Evolutionary conservation across 768 basidiomycete species (phyloP).

Genomic region (Naematelia encephala): DNA sequence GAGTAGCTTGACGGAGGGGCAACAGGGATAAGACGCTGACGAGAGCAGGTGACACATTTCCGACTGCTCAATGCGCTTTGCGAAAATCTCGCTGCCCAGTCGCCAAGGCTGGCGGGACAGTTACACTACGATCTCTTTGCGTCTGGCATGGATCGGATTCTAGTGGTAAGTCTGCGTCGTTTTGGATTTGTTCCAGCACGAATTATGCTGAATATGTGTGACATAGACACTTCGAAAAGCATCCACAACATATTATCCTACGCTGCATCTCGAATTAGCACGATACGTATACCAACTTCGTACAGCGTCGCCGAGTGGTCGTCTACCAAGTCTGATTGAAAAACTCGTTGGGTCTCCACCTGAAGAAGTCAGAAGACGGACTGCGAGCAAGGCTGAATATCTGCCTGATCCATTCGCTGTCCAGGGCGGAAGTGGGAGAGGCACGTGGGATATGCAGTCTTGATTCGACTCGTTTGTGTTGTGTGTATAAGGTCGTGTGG

Average conservation of each 20-base stretch:
- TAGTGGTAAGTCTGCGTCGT: constrained; percentile 69
- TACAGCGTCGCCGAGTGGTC: constrained; percentile 60
- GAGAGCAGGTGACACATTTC: constrained; percentile 74
- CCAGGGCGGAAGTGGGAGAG: constrained; percentile 22
- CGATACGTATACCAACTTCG: constrained; percentile 72
- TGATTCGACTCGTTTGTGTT: background rate
- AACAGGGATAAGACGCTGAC: background rate
- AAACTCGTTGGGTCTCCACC: constrained; percentile 79
- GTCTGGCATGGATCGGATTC: constrained; percentile 84
- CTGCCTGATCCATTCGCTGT: constrained; percentile 3
- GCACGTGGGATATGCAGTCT: constrained; percentile 16
- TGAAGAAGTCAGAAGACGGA: constrained; percentile 53
- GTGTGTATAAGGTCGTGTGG: too few species aligned
- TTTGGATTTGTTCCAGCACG: background rate
- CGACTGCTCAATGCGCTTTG: constrained; percentile 79
- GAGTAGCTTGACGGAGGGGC: constrained; percentile 46
- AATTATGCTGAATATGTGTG: background rate
- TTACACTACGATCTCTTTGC: constrained; percentile 85
- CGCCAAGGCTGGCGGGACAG: constrained; percentile 61
- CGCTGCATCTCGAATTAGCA: constrained; percentile 86
- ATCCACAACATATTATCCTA: constrained; percentile 89
- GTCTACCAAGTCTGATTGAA: constrained; percentile 76
- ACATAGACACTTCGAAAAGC: constrained; percentile 87
- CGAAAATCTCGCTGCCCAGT: constrained; percentile 62
- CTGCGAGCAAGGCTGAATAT: constrained; percentile 7